Conservation (phyloP, 208 protist genomes). For the Blastocrithidia nonstop region DNA sequence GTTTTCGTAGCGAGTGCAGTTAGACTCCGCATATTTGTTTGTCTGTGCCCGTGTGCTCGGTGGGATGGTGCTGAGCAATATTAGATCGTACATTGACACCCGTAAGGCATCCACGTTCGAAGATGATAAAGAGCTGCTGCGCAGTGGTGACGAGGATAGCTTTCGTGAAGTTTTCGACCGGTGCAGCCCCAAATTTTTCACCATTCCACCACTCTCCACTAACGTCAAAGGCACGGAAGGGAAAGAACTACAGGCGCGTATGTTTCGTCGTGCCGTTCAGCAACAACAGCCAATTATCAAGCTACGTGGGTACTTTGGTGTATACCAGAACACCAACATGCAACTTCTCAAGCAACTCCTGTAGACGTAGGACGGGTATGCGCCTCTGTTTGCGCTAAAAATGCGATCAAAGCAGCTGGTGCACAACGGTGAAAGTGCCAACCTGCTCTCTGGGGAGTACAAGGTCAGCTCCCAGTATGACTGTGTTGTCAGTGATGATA, state of each 20-base stretch:
- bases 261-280: slow-evolving; percentile 79
- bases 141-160: slow-evolving; percentile 68
- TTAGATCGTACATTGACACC: slow-evolving; percentile 40
- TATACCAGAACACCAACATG: slow-evolving; percentile 80
- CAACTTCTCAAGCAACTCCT: slow-evolving; percentile 64
- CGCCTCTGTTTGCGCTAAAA: slow-evolving; percentile 74
- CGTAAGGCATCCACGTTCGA: slow-evolving; percentile 47
- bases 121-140: slow-evolving; percentile 71
- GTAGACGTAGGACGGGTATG: slow-evolving; percentile 65
- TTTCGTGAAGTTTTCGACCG: slow-evolving; percentile 85
- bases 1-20: slow-evolving; percentile 74
- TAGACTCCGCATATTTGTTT: slow-evolving; percentile 70
- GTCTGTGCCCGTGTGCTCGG: slow-evolving; percentile 69
- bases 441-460: slow-evolving; percentile 60
- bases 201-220: slow-evolving; percentile 25
- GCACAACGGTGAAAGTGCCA: slow-evolving; percentile 62
- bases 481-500: slow-evolving; percentile 66
- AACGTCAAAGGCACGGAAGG: slow-evolving; percentile 65
- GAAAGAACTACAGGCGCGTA: slow-evolving; percentile 75
- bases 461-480: slow-evolving; percentile 62
- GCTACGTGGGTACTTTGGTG: slow-evolving; percentile 78
- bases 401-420: slow-evolving; percentile 73
- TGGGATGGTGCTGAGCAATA: slow-evolving; percentile 55
- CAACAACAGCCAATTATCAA: slow-evolving; percentile 81
- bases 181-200: slow-evolving; percentile 83